Percentiles rank a stretch among this genome's conserved stretches.
Conservation (phyloP, 352 stramenopile species). For the Poterioochromonas sp. region DNA sequence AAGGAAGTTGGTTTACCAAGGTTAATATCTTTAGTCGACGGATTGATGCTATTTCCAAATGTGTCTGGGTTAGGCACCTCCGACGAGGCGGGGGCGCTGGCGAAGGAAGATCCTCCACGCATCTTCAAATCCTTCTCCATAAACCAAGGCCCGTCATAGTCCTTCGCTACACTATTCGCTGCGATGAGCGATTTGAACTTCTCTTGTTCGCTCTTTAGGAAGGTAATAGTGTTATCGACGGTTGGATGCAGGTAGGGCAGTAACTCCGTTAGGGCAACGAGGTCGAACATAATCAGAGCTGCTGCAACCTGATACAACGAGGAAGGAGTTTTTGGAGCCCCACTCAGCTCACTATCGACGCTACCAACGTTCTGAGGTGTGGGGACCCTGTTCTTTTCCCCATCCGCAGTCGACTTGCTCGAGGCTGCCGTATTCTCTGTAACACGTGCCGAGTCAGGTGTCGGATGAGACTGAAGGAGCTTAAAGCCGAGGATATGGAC, state of each 20-base stretch:
- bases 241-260: constrained; percentile 64
- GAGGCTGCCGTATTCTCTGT: constrained; percentile 23
- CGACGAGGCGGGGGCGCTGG: too few relatives aligned
- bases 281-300: constrained; percentile 65
- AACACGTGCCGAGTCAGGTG: constrained; percentile 35
- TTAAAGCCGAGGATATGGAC: constrained; percentile 83
- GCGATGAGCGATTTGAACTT: too few relatives aligned
- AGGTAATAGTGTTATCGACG: constrained; percentile 49
- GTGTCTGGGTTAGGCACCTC: too few relatives aligned
- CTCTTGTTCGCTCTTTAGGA: constrained; percentile 49
- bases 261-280: constrained; percentile 63
- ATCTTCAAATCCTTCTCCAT: too few relatives aligned
- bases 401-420: not conserved
- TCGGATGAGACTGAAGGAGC: constrained; percentile 74
- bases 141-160: too few relatives aligned
- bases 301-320: constrained; percentile 70
- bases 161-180: too few relatives aligned
- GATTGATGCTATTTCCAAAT: too few relatives aligned
- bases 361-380: too few relatives aligned
- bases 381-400: constrained; percentile 10
- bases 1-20: too few relatives aligned
- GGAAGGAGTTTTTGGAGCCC: constrained; percentile 46
- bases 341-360: too few relatives aligned
- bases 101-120: too few relatives aligned
- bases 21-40: too few relatives aligned